Percentiles rank a stretch among this genome's conserved stretches.
Conservation (phyloP, 805 yeast genomes). For the Torulaspora franciscae region DNA sequence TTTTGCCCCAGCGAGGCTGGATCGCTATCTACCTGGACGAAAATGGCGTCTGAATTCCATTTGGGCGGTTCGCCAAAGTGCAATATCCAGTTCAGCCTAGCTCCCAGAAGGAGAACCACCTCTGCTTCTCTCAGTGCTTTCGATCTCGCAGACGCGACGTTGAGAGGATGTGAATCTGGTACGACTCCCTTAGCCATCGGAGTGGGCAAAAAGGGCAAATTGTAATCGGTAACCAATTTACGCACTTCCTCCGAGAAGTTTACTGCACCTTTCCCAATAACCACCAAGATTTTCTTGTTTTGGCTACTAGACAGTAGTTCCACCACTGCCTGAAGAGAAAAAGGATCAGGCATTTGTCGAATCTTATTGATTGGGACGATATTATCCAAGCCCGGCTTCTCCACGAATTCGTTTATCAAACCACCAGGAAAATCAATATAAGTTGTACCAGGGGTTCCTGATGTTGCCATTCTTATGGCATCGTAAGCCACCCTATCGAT, state of each 20-base stretch:
- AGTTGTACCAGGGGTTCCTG: conserved; percentile 55
- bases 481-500: conserved; percentile 20
- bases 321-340: conserved; percentile 33
- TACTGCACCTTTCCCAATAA: conserved; percentile 66
- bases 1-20: conserved; percentile 52
- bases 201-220: conserved; percentile 59
- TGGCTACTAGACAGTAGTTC: conserved; percentile 29
- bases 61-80: conserved; percentile 61
- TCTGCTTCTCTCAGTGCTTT: conserved; percentile 54
- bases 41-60: conserved; percentile 41
- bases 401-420: conserved; percentile 37
- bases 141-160: conserved; percentile 61
- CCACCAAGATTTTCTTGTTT: conserved; percentile 47
- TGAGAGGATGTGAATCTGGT: conserved; percentile 44
- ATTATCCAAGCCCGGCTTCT: background rate
- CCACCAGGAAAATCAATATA: conserved; percentile 66
- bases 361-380: conserved; percentile 9
- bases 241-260: conserved; percentile 40
- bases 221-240: conserved; percentile 39
- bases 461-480: conserved; percentile 22
- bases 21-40: conserved; percentile 54
- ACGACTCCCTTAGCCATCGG: conserved; percentile 78
- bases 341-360: conserved; percentile 17
- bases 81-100: conserved; percentile 68
- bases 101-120: conserved; percentile 56